Conservation (phyloP, 169 alveolate species). For the Plasmodium falciparum region DNA sequence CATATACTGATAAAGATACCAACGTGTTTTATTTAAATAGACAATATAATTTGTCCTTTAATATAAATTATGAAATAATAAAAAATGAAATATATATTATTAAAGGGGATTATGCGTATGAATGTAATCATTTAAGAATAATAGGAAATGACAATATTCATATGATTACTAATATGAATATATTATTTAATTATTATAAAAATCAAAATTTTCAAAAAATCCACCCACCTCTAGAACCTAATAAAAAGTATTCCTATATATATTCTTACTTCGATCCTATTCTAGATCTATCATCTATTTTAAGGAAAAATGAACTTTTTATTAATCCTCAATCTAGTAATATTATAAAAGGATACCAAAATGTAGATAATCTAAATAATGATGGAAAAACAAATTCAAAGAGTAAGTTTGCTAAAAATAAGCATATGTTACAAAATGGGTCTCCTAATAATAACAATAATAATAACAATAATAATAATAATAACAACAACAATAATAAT, state of each 20-base stretch:
- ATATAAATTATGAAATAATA: not conserved
- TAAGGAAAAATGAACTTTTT: not conserved
- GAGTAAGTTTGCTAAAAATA: not conserved
- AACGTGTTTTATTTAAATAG: constrained; percentile 23
- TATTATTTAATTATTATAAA: constrained; percentile 1
- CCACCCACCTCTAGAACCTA: constrained; percentile 3
- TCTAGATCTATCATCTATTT: constrained; percentile 10
- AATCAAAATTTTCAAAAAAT: constrained; percentile 7
- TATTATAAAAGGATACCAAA: not conserved
- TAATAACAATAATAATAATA: not conserved
- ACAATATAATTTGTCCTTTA: not conserved
- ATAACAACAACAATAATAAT: too few species aligned
- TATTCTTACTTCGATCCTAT: constrained; percentile 23
- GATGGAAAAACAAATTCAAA: too few species aligned
- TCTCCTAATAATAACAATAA: not conserved
- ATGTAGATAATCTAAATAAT: too few species aligned
- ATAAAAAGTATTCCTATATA: not conserved
- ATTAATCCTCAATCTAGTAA: not conserved
- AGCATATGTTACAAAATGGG: too few species aligned
- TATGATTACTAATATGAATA: not conserved
- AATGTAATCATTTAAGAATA: constrained; percentile 19
- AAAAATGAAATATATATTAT: constrained; percentile 22
- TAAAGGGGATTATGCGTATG: constrained; percentile 24
- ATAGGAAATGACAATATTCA: not conserved
- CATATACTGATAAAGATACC: not conserved